Conservation (phyloP, 106 monocot species). For the Allium fistulosum region DNA sequence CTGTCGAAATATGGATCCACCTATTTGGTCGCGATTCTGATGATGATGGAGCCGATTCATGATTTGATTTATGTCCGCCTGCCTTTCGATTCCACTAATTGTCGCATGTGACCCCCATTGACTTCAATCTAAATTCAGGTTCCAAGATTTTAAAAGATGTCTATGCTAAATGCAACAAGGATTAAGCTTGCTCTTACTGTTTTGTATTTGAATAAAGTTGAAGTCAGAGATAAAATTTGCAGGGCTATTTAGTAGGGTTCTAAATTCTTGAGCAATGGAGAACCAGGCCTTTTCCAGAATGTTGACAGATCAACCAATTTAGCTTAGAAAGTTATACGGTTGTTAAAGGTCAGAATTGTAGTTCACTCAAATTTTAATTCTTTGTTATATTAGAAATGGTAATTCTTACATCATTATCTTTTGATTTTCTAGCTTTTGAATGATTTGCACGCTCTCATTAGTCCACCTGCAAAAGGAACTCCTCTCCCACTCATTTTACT, state of each 20-base stretch:
- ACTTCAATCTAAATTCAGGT: no score
- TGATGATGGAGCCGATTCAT: no score
- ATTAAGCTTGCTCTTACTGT: constrained; percentile 68
- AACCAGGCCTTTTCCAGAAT: constrained; percentile 70
- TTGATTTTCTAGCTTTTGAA: constrained; percentile 67
- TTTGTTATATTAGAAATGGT: neutral
- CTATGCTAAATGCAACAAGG: constrained; percentile 60
- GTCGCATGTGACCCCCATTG: no score
- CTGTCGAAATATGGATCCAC: no score
- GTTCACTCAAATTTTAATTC: neutral
- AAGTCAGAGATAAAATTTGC: constrained; percentile 91
- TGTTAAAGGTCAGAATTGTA: constrained; percentile 53
- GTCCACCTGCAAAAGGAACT: constrained; percentile 54
- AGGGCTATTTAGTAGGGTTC: constrained; percentile 88
- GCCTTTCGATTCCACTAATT: no score
- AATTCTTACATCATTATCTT: neutral
- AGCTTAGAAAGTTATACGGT: constrained; percentile 81
- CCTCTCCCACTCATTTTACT: constrained; percentile 76
- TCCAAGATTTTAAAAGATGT: constrained; percentile 33
- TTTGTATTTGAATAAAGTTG: constrained; percentile 80
- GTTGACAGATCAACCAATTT: constrained; percentile 81
- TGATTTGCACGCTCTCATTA: constrained; percentile 85
- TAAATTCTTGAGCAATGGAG: constrained; percentile 78
- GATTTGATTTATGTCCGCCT: no score
- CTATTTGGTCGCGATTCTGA: no score